Evolutionary conservation across 106 monocot genomes (phyloP).

Genomic region (Acorus gramineus): DNA sequence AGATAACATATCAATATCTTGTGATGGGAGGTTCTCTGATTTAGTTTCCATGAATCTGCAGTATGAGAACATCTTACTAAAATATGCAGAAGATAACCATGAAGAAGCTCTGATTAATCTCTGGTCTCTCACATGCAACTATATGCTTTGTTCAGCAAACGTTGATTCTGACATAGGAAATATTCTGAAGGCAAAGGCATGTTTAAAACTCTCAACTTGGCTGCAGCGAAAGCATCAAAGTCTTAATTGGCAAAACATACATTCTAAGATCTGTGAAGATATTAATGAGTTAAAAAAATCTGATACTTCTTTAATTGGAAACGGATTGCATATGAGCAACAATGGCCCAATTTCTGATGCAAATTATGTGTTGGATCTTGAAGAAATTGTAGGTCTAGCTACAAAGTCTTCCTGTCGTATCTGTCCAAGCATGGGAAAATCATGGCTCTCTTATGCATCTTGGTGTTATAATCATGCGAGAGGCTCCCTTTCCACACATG

Average conservation of each 20-base stretch:
- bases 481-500: constrained; percentile 30
- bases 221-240: constrained; percentile 36
- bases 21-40: constrained; percentile 23
- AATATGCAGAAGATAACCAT: constrained; percentile 57
- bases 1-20: constrained; percentile 27
- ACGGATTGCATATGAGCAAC: constrained; percentile 4
- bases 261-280: constrained; percentile 54
- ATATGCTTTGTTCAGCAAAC: constrained; percentile 27
- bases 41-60: constrained; percentile 40
- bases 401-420: constrained; percentile 54
- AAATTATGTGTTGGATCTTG: constrained; percentile 25
- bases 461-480: constrained; percentile 88
- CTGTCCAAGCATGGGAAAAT: constrained; percentile 66
- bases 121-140: constrained; percentile 49
- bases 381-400: constrained; percentile 64
- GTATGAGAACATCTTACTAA: constrained; percentile 67
- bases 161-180: constrained; percentile 18
- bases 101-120: constrained; percentile 63
- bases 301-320: constrained; percentile 12
- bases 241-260: constrained; percentile 30
- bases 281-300: constrained; percentile 13
- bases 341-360: constrained; percentile 14
- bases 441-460: constrained; percentile 96
- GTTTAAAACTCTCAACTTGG: constrained; percentile 81
- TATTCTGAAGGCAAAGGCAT: constrained; percentile 70